Evolutionary conservation across 176 grass and related monocot species (phyloP).

Genomic region (Triticum turgidum): DNA sequence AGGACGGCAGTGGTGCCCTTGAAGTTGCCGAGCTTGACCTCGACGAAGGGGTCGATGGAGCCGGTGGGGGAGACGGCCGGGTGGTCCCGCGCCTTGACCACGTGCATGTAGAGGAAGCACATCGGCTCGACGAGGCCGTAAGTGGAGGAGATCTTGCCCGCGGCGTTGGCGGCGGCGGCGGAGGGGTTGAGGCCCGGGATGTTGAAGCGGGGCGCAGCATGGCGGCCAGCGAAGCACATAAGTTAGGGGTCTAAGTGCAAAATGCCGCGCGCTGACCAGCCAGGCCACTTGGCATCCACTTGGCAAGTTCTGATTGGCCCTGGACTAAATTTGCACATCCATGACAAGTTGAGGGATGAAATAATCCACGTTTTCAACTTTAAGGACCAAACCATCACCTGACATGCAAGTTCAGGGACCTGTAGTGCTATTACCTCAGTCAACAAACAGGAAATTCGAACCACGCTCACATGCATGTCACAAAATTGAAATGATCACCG

Average conservation of each 20-base stretch:
- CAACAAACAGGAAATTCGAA: not conserved
- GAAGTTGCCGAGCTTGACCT: constrained; percentile 97
- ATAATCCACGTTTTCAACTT: too few species aligned
- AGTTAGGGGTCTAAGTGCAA: too few species aligned
- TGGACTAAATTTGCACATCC: too few species aligned
- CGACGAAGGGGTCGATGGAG: constrained; percentile 75
- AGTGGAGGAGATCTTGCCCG: constrained; percentile 80
- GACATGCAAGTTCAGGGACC: too few species aligned
- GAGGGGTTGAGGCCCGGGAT: constrained; percentile 55
- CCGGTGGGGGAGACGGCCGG: constrained; percentile 65
- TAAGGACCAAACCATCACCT: too few species aligned
- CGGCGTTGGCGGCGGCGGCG: constrained; percentile 10
- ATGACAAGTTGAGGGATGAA: too few species aligned
- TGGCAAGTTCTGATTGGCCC: too few species aligned
- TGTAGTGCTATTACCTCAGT: too few species aligned
- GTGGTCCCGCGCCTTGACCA: constrained; percentile 86
- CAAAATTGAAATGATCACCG: not conserved
- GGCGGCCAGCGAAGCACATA: constrained; percentile 44
- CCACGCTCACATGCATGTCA: not conserved
- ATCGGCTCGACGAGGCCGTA: constrained; percentile 93
- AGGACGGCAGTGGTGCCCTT: constrained; percentile 52
- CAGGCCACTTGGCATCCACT: too few species aligned
- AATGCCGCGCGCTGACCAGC: too few species aligned
- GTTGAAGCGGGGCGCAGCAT: constrained; percentile 58
- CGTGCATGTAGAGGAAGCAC: constrained; percentile 85